Base-by-base conservation (phyloP, 768 basidiomycete species). In the Royoungia palumana region DNA sequence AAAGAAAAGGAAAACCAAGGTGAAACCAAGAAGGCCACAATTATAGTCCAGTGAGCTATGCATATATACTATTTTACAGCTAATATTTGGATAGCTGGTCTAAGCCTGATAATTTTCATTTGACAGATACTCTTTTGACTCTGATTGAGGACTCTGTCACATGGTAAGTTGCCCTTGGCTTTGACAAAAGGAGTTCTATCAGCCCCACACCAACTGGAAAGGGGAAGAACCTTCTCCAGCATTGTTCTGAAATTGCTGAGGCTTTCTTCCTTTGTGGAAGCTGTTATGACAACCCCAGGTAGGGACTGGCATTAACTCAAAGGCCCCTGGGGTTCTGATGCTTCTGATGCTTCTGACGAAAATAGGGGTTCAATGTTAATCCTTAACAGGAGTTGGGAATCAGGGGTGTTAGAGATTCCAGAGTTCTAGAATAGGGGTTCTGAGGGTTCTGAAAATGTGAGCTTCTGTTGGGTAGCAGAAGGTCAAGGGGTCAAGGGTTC, bases 141-240 rank as follows among this genome's bases (percentile, higher is more conserved):
- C 43, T 61, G 30, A 58, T 61, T 34, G 56, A 63, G 36, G 51
- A 51, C 5, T 59, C 47, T 14, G 38, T 51, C 6, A 44, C 39
- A 5, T 63, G 51, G 51, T 39, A 47, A 35, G 59, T 51, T 27
- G 51, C 54, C 19, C 55, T 63, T 35, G 62, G 62, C 13, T 61
- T 63, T 32, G 47, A 51, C 7, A 58, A 55, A 48, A 53, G 53
- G 6, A 43, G 27, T 9, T 25, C 19, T 19, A 12, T 20, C 32
- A 22, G 20, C 21, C 24, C 25, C 8, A 47, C 47, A 21, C 35
- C 43, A 2, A 56, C 56, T 14, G 52, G 56, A 10, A 37, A 38
- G 20, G 46, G 46, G 10, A 47, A 35, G 14, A 47, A 20, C 20
- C 12, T 47, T 5, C 41, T 47, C 5, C n/a, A 47, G n/a, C 46